Evolutionary conservation across 495 filamentous ascomycete species (phyloP), one percentile per base, ranked within the genome.

Genomic region (Neurospora cerealis): DNA sequence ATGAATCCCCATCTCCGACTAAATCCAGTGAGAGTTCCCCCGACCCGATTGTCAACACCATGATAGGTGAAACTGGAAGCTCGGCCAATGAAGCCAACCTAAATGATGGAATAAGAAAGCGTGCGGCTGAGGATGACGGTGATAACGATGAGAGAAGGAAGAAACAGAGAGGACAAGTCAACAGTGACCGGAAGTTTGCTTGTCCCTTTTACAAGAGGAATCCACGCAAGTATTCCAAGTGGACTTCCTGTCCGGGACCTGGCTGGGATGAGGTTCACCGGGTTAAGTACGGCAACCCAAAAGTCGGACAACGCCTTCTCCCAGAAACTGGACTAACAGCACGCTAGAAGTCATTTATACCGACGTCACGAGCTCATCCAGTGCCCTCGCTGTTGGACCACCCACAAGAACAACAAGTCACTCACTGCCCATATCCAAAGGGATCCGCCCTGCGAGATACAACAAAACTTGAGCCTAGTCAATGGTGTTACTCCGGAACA

Each of bases 251-350:
- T 24, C 79, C 79, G 0, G 79, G 79, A 3, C 79, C 79, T 10
- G 79, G 79, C 6, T 81, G 80, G 80, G 75, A 77, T n/a, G 79
- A 80, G 24, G 76, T 81, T 34, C 79, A 82, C 60, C 75, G 79
- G 15, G 80, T 82, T 69, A 82, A 82, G 80, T 82, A 75, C 17
- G 79, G 66, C 8, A 38, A 6, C 70, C 39, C 11, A 15, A 41
- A 41, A 41, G 39, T 41, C 15, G 13, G 39, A 41, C 13, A 41
- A 41, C 39, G 39, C 13, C 21, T 19, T 75, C 15, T n/a, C 13
- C 44, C 36, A 24, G 5, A 8, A 8, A 39, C 34, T 44, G 62
- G 24, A 46, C 74, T 71, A 70, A 69, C n/a, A 10, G 2, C 44
- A 9, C 17, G 4, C 13, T 71, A 80, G 79, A 17, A 81, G 78